phyloP scores from a whole-genome alignment of 73 alveolate species.

The Stentor roeselii region DNA sequence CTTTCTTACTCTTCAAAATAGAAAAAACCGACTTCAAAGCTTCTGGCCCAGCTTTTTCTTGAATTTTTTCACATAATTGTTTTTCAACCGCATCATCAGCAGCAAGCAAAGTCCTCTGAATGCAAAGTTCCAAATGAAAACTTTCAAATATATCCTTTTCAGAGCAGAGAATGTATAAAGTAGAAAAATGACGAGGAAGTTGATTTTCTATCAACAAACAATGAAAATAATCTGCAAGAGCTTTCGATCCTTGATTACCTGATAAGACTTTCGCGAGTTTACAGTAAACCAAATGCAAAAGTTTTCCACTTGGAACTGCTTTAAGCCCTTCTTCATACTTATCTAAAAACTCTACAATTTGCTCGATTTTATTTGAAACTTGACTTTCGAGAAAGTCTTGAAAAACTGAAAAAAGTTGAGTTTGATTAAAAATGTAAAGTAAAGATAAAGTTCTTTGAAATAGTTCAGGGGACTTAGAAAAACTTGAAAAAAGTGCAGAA shows the following conservation, averaged over 20 bases:
- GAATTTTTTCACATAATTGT: neutral
- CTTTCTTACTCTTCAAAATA: neutral
- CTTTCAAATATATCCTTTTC: neutral
- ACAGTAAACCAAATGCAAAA: neutral
- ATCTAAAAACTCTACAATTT: neutral
- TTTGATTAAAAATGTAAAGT: too few relatives aligned
- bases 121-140: neutral
- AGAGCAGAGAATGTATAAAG: neutral
- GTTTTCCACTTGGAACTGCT: neutral
- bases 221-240: neutral
- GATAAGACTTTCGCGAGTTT: neutral
- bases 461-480: neutral
- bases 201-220: neutral
- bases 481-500: too few relatives aligned
- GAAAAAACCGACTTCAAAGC: neutral
- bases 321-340: neutral
- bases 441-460: neutral
- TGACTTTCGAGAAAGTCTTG: neutral
- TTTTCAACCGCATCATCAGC: neutral
- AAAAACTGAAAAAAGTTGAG: neutral
- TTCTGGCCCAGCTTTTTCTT: neutral
- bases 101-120: neutral
- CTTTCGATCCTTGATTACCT: neutral
- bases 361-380: neutral
- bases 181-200: too few relatives aligned